Conservation (phyloP, 331 rosid species). For the Phaseolus coccineus region DNA sequence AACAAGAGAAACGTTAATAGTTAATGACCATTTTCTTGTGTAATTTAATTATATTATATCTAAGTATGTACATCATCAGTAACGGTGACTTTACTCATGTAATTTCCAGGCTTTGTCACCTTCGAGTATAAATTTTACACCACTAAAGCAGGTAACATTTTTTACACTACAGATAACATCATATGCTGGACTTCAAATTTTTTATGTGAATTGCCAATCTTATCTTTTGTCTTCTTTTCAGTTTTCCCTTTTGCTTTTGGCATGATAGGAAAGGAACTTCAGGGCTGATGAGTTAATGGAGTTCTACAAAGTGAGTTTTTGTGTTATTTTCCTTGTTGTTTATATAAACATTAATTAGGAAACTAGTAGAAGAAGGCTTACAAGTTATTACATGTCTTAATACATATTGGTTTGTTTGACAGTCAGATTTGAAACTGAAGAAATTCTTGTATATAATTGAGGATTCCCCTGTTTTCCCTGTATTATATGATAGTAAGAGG, state of each 20-base stretch:
- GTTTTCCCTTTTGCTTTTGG: conserved; percentile 31
- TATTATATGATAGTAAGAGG: conserved; percentile 81
- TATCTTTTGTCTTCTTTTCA: background rate
- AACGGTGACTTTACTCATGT: conserved; percentile 13
- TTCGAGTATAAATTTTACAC: conserved; percentile 74
- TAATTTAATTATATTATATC: no score
- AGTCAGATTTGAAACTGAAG: conserved; percentile 97
- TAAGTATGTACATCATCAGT: no score
- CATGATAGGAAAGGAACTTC: conserved; percentile 69
- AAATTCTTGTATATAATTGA: conserved; percentile 95
- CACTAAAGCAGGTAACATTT: conserved; percentile 85
- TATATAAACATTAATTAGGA: background rate
- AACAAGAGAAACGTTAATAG: background rate
- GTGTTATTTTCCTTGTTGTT: conserved; percentile 11
- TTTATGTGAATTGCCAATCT: conserved; percentile 28
- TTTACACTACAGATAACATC: conserved; percentile 12
- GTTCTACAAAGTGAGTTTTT: conserved; percentile 75
- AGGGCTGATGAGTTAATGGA: conserved; percentile 93
- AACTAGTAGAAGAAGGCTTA: background rate
- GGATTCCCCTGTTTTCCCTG: conserved; percentile 80
- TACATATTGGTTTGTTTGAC: conserved; percentile 48
- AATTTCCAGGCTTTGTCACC: conserved; percentile 89
- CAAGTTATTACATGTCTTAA: background rate
- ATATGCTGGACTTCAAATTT: background rate
- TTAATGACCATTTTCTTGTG: background rate